Evolutionary conservation across 2,329 filamentous ascomycete genomes (phyloP).

Genomic region (Penicillium sp.): DNA sequence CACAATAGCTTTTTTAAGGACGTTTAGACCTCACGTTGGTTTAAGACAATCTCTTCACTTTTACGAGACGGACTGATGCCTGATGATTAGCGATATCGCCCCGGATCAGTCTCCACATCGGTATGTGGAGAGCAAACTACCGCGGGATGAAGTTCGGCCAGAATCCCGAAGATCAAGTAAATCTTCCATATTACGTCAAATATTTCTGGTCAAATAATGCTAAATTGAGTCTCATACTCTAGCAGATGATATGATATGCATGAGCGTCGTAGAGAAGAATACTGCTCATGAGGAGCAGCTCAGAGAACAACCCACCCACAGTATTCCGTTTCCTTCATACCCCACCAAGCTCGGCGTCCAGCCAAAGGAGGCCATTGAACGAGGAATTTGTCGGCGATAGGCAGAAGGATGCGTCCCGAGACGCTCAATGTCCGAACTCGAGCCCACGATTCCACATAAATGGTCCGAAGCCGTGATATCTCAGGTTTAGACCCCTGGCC

Average conservation of each 20-base stretch:
- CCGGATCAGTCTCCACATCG: constrained; percentile 5
- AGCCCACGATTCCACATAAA: constrained; percentile 94
- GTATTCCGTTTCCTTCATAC: constrained; percentile 43
- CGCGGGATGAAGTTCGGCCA: not conserved
- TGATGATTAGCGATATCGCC: not conserved
- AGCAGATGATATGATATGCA: not conserved
- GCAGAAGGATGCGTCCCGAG: constrained; percentile 74
- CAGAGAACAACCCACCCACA: constrained; percentile 42
- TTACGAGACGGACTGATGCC: not conserved
- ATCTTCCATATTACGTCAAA: not conserved
- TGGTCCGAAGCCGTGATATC: constrained; percentile 59
- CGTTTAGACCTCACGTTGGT: not conserved
- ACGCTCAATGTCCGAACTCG: constrained; percentile 79
- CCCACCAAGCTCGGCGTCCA: constrained; percentile 42
- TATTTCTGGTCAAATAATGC: not conserved
- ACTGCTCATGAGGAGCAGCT: constrained; percentile 1
- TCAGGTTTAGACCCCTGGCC: constrained; percentile 14
- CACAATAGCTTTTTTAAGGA: not conserved
- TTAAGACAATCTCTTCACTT: not conserved
- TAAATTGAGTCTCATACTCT: not conserved
- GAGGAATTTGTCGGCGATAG: constrained; percentile 74
- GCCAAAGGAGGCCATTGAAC: constrained; percentile 77
- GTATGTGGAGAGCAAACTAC: constrained; percentile 12
- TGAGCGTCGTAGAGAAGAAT: not conserved
- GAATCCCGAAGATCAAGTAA: not conserved